Evolutionary conservation across 75 land plant species (phyloP).

Genomic region (Pinus taeda): DNA sequence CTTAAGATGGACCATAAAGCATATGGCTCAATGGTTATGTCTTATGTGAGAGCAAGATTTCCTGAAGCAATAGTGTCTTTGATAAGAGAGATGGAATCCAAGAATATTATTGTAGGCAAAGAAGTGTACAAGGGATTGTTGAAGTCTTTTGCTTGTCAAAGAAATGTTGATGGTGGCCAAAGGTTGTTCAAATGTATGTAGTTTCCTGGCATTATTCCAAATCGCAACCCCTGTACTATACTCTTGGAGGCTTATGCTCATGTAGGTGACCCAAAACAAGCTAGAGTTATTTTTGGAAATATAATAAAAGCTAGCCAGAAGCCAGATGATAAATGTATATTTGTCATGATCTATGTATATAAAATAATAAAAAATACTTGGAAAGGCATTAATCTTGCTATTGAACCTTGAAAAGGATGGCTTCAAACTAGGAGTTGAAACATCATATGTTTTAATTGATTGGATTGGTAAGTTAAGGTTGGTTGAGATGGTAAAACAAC

Average conservation of each 20-base stretch:
- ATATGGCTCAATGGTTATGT: slow-evolving; percentile 80
- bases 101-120: slow-evolving; percentile 41
- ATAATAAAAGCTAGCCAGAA: slow-evolving; percentile 51
- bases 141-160: slow-evolving; percentile 56
- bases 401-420: slow-evolving; percentile 63
- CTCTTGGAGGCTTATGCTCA: slow-evolving; percentile 73
- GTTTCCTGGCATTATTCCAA: slow-evolving; percentile 58
- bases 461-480: slow-evolving; percentile 70
- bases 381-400: slow-evolving; percentile 46
- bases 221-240: slow-evolving; percentile 56
- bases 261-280: slow-evolving; percentile 51
- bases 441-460: slow-evolving; percentile 33
- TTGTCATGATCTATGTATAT: slow-evolving; percentile 53
- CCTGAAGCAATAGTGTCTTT: slow-evolving; percentile 54
- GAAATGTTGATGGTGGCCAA: slow-evolving; percentile 66
- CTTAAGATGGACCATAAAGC: slow-evolving; percentile 59
- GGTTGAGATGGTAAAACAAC: slow-evolving; percentile 56
- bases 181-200: slow-evolving; percentile 81
- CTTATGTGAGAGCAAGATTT: slow-evolving; percentile 67
- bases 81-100: slow-evolving; percentile 63
- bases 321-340: slow-evolving; percentile 72
- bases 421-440: slow-evolving; percentile 42
- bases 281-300: slow-evolving; percentile 55
- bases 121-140: slow-evolving; percentile 80
- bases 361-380: slow-evolving; percentile 51